These are phyloP conservation scores for Tolypocladium tundrense DNA, from an alignment of 2,329 filamentous ascomycete species.

Conservation along the genomic window DNA sequence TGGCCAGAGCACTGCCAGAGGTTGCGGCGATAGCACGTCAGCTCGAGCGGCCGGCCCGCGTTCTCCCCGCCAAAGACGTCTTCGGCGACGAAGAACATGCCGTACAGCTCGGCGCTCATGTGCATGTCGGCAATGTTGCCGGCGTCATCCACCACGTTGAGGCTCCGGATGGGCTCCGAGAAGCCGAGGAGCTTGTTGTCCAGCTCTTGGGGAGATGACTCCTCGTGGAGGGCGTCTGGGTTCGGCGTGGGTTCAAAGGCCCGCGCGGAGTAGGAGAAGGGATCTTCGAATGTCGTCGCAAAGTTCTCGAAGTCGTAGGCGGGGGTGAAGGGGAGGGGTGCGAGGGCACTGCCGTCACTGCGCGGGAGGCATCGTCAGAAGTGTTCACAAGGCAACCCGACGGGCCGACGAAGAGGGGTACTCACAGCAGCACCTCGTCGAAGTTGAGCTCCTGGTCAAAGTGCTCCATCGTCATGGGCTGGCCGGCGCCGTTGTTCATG, in stretches of 20 bases:
- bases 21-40: slow-evolving; percentile 92
- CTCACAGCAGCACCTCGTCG: slow-evolving; percentile 48
- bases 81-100: slow-evolving; percentile 83
- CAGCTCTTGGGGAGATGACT: slow-evolving; percentile 43
- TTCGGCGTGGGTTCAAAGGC: slow-evolving; percentile 34
- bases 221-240: slow-evolving; percentile 33
- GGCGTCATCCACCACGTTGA: slow-evolving; percentile 54
- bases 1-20: slow-evolving; percentile 91
- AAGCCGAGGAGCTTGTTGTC: slow-evolving; percentile 69
- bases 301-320: slow-evolving; percentile 52
- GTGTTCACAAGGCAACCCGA: not conserved
- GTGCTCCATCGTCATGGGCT: slow-evolving; percentile 34
- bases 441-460: slow-evolving; percentile 44
- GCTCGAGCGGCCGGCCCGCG: slow-evolving; percentile 55
- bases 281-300: slow-evolving; percentile 54
- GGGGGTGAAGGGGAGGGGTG: slow-evolving; percentile 42
- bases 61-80: slow-evolving; percentile 60
- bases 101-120: slow-evolving; percentile 68
- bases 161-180: slow-evolving; percentile 50
- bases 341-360: slow-evolving; percentile 23
- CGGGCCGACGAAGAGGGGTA: slow-evolving; percentile 5
- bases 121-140: slow-evolving; percentile 53
- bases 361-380: not conserved
- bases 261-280: slow-evolving; percentile 47
- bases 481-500: slow-evolving; percentile 29